Conservation (phyloP, 441 rosid species). For the Pelargonium australe region DNA sequence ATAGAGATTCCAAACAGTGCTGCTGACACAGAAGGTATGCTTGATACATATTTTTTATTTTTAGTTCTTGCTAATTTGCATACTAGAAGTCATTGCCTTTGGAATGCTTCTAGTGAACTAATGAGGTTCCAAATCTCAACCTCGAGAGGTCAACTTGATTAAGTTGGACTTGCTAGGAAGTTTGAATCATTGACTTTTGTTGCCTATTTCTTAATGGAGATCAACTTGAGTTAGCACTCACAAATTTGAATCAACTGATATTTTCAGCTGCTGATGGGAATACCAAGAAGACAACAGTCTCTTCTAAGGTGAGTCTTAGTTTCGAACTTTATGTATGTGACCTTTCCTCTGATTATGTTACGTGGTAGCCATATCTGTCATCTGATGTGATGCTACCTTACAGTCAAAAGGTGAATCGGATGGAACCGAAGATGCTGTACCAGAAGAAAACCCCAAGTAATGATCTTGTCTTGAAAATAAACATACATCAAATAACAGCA, state of each 20-base stretch:
- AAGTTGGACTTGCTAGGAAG: constrained; percentile 28
- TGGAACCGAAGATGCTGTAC: constrained; percentile 33
- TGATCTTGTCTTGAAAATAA: constrained; percentile 19
- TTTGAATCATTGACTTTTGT: neutral
- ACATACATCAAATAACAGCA: constrained; percentile 8
- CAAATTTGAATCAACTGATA: neutral
- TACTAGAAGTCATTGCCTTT: neutral
- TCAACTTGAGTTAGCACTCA: neutral
- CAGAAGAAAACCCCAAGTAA: constrained; percentile 84
- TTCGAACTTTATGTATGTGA: neutral
- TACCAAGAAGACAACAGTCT: constrained; percentile 35
- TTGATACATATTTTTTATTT: neutral
- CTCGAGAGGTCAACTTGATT: constrained; percentile 1
- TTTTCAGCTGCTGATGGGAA: constrained; percentile 34
- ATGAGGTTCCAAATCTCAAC: too few relatives aligned
- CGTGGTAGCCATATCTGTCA: constrained; percentile 10
- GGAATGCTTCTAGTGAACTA: neutral
- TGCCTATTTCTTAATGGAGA: neutral
- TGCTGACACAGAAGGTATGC: constrained; percentile 55
- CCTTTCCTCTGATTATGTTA: constrained; percentile 12
- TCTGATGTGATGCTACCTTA: constrained; percentile 23
- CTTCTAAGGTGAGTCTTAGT: constrained; percentile 35
- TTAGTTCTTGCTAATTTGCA: neutral
- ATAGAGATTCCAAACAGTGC: constrained; percentile 57
- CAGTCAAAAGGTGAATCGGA: constrained; percentile 41